These are phyloP conservation scores for Sutorius australiensis DNA, from an alignment of 768 basidiomycete species.

Conservation along the genomic window DNA sequence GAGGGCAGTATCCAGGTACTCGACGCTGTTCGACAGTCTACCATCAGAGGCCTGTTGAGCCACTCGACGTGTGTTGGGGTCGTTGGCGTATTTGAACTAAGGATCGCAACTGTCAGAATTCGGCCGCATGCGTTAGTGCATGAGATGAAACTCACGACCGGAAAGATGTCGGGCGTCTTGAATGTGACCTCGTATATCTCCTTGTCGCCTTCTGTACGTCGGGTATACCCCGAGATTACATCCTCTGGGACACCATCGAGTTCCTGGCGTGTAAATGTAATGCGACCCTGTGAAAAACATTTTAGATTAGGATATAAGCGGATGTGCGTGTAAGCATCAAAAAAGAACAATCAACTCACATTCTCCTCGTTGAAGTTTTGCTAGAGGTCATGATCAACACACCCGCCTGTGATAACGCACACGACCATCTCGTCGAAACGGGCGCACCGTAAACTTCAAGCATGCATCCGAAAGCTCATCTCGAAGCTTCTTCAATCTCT, in stretches of 20 bases:
- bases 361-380: conserved; percentile 92
- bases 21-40: conserved; percentile 66
- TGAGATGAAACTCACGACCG: conserved; percentile 47
- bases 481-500: conserved; percentile 55
- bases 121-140: background rate
- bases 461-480: conserved; percentile 75
- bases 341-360: conserved; percentile 34
- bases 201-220: conserved; percentile 53
- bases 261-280: conserved; percentile 67
- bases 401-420: background rate
- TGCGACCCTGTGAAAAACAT: conserved; percentile 42
- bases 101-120: background rate
- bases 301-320: background rate
- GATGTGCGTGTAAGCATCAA: background rate
- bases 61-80: conserved; percentile 60
- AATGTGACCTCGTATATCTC: conserved; percentile 71
- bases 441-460: conserved; percentile 71
- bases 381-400: conserved; percentile 31
- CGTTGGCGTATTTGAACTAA: conserved; percentile 78
- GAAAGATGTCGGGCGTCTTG: conserved; percentile 81
- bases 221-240: conserved; percentile 73
- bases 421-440: background rate
- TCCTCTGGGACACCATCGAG: conserved; percentile 79
- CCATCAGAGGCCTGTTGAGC: conserved; percentile 68
- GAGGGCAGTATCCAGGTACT: conserved; percentile 63